These are phyloP conservation scores for Penicillium angulare DNA, from an alignment of 495 filamentous ascomycete species.

Conservation along the genomic window DNA sequence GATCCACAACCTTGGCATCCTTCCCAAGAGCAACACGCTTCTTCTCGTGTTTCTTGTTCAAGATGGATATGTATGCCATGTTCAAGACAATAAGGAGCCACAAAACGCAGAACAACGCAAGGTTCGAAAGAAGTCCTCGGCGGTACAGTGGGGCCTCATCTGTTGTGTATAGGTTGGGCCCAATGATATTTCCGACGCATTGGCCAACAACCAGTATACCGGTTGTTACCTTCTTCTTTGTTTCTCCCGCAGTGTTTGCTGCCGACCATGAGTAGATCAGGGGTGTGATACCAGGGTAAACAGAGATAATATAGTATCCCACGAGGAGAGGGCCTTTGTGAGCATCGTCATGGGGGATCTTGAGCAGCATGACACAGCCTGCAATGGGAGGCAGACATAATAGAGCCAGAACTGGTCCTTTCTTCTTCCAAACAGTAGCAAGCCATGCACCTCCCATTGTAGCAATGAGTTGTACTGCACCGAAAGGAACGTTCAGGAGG, in stretches of 20 bases:
- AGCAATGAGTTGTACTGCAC: constrained; percentile 57
- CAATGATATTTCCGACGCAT: constrained; percentile 58
- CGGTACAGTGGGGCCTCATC: constrained; percentile 53
- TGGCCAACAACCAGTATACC: constrained; percentile 57
- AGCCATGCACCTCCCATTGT: constrained; percentile 57
- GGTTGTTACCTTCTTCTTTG: constrained; percentile 61
- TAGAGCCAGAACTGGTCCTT: constrained; percentile 55
- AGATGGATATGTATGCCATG: constrained; percentile 40
- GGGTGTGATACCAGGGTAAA: constrained; percentile 56
- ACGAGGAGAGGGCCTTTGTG: constrained; percentile 51
- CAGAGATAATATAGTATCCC: constrained; percentile 62
- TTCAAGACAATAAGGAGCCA: constrained; percentile 44
- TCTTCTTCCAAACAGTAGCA: constrained; percentile 52
- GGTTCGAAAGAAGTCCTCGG: constrained; percentile 54
- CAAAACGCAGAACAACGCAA: constrained; percentile 55
- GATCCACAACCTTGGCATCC: constrained; percentile 35
- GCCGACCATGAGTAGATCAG: constrained; percentile 63
- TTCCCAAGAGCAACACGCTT: constrained; percentile 51
- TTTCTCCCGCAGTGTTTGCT: constrained; percentile 63
- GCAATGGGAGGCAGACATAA: constrained; percentile 56
- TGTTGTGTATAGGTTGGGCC: constrained; percentile 58
- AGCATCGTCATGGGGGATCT: constrained; percentile 41
- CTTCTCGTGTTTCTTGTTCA: constrained; percentile 54
- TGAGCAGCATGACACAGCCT: constrained; percentile 55
- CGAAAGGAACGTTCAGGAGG: constrained; percentile 65